Base-by-base conservation (phyloP, 2,329 filamentous ascomycete species). In the Bisporella sp. region DNA sequence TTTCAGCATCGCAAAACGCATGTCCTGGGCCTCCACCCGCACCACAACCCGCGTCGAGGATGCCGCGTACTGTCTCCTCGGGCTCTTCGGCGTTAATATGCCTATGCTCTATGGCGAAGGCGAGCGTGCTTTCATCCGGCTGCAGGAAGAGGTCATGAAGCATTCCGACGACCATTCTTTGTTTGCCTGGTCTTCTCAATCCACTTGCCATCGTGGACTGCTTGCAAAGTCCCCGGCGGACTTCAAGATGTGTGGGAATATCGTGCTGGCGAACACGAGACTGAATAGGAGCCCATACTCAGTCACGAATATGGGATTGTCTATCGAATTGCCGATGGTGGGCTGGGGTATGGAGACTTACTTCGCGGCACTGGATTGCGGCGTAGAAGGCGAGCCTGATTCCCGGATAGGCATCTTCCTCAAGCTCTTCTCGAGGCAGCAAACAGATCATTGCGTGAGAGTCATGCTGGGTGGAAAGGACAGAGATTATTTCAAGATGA, bases 161-260 rank as follows among this genome's bases (percentile, higher is more conserved):
- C 42, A 51, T 31, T 62, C 58, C 1, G 46, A 63, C 7, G 68
- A 70, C 50, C 64, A 70, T 33, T 66, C 61, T 4, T 57, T 70
- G 2, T 66, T 70, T 6, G 62, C 60, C 13, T 65, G 62, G 63
- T n/a, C 41, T 42, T n/a, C 11, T 4, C 21, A 8, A 8, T 30
- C 47, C 54, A 29, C 29, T 3, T 4, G 28, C 21, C 39, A 46
- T 13, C 43, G 44, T 21, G 53, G 52, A 5, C 46, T 49, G 11
- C 42, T 54, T 21, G 52, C 52, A 6, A 45, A 40, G 12, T 52
- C 49, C 1, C 49, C 49, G 29, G 29, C 35, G 3, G 41, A 39
- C 8, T 42, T 42, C 4, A 8, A 29, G 8, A 11, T 8, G 11
- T 42, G 41, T 21, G 8, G 9, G 11, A 42, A 42, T 42, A 42